Conservation (phyloP, 768 basidiomycete species). For the Lactarius hengduanensis region DNA sequence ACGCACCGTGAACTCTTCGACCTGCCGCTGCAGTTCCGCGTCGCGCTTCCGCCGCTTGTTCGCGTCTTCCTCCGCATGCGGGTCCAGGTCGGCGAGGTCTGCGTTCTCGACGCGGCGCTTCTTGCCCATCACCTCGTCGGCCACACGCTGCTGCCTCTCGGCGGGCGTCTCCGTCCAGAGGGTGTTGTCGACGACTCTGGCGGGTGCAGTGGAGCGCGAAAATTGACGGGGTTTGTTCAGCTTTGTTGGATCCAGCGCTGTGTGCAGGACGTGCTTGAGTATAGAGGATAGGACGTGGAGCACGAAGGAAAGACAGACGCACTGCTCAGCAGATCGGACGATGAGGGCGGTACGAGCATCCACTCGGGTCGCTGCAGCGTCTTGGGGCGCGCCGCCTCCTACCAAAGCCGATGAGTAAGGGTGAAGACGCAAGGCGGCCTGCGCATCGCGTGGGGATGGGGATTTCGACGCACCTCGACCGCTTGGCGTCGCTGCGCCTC, state of each 20-base stretch:
- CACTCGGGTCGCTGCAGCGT: constrained; percentile 85
- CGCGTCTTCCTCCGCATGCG: constrained; percentile 43
- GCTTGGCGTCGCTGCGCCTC: constrained; percentile 76
- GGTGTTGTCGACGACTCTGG: constrained; percentile 51
- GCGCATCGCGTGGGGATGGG: neutral
- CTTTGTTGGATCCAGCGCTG: constrained; percentile 86
- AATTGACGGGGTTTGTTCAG: constrained; percentile 74
- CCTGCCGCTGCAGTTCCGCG: constrained; percentile 64
- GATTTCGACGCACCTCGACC: constrained; percentile 49
- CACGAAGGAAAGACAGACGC: constrained; percentile 8
- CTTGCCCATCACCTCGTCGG: constrained; percentile 93
- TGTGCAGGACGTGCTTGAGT: neutral
- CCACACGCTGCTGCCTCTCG: constrained; percentile 86
- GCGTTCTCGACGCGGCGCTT: constrained; percentile 68
- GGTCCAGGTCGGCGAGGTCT: constrained; percentile 46
- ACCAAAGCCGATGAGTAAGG: constrained; percentile 16
- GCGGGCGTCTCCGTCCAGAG: constrained; percentile 98
- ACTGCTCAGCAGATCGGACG: constrained; percentile 78
- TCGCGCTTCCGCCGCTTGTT: constrained; percentile 62
- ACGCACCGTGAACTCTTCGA: constrained; percentile 79
- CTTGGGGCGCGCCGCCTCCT: constrained; percentile 81
- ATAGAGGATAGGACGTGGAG: neutral
- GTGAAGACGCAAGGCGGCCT: neutral
- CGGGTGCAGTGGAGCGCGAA: constrained; percentile 49
- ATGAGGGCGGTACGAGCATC: constrained; percentile 95